Evolutionary conservation across 352 stramenopile species (phyloP).

Genomic region (Halophytophthora polymorphica): DNA sequence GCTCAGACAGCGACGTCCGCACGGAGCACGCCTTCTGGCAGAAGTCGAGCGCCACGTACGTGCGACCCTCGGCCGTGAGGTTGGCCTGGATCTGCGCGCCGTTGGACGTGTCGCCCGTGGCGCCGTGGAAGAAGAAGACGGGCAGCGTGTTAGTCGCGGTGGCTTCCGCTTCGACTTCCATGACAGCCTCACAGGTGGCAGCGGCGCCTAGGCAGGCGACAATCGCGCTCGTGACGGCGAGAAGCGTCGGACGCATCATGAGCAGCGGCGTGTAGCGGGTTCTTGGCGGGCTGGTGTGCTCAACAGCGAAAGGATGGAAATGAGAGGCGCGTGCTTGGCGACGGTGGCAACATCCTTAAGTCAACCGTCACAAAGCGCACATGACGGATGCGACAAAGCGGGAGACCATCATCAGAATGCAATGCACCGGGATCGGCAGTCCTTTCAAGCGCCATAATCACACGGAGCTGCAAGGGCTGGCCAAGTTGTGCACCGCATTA

Average conservation of each 20-base stretch:
- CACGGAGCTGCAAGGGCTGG: no score
- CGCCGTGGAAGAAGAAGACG: constrained; percentile 56
- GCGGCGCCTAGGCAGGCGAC: constrained; percentile 3
- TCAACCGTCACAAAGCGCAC: no score
- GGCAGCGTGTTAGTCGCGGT: constrained; percentile 19
- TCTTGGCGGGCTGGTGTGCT: no score
- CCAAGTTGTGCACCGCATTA: no score
- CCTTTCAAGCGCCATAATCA: no score
- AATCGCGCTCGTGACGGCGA: constrained; percentile 11
- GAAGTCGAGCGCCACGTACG: constrained; percentile 39
- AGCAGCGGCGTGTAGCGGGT: constrained; percentile 2
- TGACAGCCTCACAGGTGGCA: constrained; percentile 6
- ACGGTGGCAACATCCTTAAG: no score
- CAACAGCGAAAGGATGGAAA: no score
- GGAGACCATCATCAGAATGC: no score
- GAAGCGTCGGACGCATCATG: constrained; percentile 13
- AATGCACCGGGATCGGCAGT: no score
- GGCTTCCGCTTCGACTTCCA: no score
- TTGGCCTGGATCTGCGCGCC: constrained; percentile 31
- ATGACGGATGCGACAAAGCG: no score
- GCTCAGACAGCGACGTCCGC: constrained; percentile 22
- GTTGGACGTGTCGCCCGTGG: constrained; percentile 26
- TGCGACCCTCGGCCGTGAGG: constrained; percentile 32
- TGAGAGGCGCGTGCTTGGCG: no score
- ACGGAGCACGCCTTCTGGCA: constrained; percentile 40